phyloP scores from a whole-genome alignment of 2,329 filamentous ascomycete genomes.

The Epichloe bromicola region DNA sequence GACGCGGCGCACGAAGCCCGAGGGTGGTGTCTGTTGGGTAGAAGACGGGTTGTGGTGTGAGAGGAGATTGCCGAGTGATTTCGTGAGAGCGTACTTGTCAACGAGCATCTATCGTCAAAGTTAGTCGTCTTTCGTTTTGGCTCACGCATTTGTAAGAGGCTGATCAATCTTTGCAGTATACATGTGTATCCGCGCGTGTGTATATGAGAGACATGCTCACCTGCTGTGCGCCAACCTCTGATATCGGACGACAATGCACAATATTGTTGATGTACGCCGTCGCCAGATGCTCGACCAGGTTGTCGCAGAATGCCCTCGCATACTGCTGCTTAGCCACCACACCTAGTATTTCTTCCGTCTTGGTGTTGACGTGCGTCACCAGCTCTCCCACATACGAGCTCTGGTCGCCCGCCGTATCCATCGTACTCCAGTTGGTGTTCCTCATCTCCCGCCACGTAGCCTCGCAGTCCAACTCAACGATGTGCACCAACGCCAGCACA shows the following conservation, averaged over 20 bases:
- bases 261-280: slow-evolving; percentile 71
- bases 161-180: neutral
- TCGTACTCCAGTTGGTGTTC: slow-evolving; percentile 86
- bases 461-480: slow-evolving; percentile 72
- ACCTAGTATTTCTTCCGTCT: slow-evolving; percentile 60
- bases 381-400: slow-evolving; percentile 84
- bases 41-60: slow-evolving; percentile 42
- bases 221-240: slow-evolving; percentile 88
- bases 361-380: slow-evolving; percentile 56
- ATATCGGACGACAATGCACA: slow-evolving; percentile 79
- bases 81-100: slow-evolving; percentile 83
- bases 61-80: slow-evolving; percentile 60
- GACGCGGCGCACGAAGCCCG: slow-evolving; percentile 73
- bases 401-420: slow-evolving; percentile 88
- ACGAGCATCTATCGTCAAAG: slow-evolving; percentile 61
- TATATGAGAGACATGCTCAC: slow-evolving; percentile 26
- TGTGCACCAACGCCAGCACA: slow-evolving; percentile 70
- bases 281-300: slow-evolving; percentile 79
- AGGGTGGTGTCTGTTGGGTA: slow-evolving; percentile 27
- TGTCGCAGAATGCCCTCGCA: slow-evolving; percentile 86
- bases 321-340: slow-evolving; percentile 85
- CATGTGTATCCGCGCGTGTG: too few relatives aligned
- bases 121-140: neutral
- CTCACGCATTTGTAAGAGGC: neutral
- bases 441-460: slow-evolving; percentile 93